A percentile compares a stretch with the other conserved stretches of the same genome.
These are phyloP conservation scores for Agapanthus africanus DNA, from an alignment of 106 monocot species.

Conservation along the genomic window DNA sequence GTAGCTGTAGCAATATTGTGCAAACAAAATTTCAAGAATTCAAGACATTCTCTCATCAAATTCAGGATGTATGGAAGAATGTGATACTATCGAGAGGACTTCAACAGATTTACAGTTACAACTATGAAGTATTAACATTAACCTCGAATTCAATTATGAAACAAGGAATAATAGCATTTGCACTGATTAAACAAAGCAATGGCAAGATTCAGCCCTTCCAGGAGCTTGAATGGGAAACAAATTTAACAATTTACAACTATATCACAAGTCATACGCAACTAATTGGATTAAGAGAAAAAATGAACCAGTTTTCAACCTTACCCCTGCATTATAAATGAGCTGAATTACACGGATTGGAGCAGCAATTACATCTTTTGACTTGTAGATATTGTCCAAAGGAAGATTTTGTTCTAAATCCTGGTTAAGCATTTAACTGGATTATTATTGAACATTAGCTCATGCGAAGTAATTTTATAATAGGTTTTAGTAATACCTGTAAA, in stretches of 20 bases:
- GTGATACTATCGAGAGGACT: background rate
- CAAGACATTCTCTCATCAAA: too few relatives aligned
- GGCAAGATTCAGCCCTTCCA: background rate
- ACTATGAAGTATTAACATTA: background rate
- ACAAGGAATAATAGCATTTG: background rate
- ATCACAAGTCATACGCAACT: background rate
- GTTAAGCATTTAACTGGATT: constrained; percentile 4
- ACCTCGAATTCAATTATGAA: background rate
- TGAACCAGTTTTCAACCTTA: constrained; percentile 21
- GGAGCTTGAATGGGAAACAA: background rate
- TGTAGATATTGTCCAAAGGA: constrained; percentile 72
- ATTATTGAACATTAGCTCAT: background rate
- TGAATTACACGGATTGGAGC: constrained; percentile 90
- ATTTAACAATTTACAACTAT: background rate
- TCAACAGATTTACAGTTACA: background rate
- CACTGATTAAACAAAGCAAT: background rate
- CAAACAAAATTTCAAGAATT: background rate
- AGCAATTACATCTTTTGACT: constrained; percentile 70
- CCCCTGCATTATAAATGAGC: constrained; percentile 93
- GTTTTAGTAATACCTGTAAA: constrained; percentile 49
- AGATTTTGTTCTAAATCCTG: constrained; percentile 89
- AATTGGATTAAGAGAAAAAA: background rate
- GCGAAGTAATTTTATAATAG: background rate
- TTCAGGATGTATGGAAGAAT: background rate
- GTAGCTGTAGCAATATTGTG: background rate